Evolutionary conservation across 768 basidiomycete species (phyloP).

Genomic region (Dacryopinax spathularia): DNA sequence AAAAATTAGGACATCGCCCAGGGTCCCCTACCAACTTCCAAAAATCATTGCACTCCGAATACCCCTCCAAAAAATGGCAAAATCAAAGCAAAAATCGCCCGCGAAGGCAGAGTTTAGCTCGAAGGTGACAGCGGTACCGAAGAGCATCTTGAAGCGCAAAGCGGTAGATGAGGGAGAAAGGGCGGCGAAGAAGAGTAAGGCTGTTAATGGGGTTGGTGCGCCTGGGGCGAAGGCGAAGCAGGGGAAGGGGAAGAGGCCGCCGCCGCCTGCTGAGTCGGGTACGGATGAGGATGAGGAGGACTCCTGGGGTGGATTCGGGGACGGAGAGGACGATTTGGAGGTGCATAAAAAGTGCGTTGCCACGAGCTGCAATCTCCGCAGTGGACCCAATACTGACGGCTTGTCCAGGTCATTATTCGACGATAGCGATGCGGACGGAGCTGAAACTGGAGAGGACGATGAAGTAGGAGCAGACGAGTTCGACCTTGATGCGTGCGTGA

Average conservation of each 20-base stretch:
- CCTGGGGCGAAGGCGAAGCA: constrained; percentile 14
- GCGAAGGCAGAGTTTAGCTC: too few relatives aligned
- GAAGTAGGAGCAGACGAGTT: constrained; percentile 17
- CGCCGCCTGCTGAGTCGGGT: neutral
- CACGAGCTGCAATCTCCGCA: neutral
- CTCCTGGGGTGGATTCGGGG: constrained; percentile 53
- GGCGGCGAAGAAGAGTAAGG: constrained; percentile 28
- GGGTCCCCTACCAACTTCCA: too few relatives aligned
- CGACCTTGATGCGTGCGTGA: constrained; percentile 19
- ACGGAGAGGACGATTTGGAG: constrained; percentile 31
- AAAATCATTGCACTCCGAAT: too few relatives aligned
- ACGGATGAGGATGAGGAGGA: constrained; percentile 18
- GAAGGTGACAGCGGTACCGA: constrained; percentile 19
- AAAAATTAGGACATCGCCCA: constrained; percentile 7
- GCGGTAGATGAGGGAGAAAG: constrained; percentile 20
- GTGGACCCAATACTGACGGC: constrained; percentile 1
- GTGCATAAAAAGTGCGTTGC: constrained; percentile 29
- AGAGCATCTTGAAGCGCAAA: constrained; percentile 10
- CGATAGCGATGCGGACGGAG: constrained; percentile 30
- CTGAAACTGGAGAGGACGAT: constrained; percentile 23
- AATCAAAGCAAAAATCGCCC: too few relatives aligned
- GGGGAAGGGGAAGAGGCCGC: constrained; percentile 20
- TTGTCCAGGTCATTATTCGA: constrained; percentile 33
- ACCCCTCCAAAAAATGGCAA: neutral
- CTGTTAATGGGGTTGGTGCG: constrained; percentile 14